These are phyloP conservation scores for Trametes sp. DNA, from an alignment of 1,284 basidiomycete genomes.

Conservation along the genomic window DNA sequence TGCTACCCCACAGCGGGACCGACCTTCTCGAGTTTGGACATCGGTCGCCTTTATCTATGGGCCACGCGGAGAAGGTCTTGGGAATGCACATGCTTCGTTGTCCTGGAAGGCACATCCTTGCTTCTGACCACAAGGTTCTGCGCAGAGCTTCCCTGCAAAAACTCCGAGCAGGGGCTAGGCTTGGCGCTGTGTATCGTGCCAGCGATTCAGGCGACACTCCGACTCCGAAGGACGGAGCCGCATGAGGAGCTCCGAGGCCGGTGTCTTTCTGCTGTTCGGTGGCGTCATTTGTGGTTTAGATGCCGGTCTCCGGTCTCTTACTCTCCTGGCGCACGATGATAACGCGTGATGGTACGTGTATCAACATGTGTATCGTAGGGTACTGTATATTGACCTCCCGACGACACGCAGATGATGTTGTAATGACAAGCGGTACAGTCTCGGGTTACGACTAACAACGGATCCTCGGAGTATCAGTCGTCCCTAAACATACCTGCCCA, in stretches of 20 bases:
- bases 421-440: constrained; percentile 14
- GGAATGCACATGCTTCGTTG: background rate
- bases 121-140: background rate
- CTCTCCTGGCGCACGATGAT: background rate
- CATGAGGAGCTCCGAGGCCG: background rate
- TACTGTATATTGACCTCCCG: background rate
- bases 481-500: constrained; percentile 15
- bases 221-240: background rate
- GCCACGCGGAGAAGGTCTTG: background rate
- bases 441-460: constrained; percentile 10
- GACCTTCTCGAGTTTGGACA: background rate
- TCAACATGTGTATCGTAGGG: background rate
- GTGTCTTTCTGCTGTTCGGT: background rate
- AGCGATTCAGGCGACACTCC: background rate
- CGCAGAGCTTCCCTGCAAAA: background rate
- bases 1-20: no score
- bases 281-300: background rate
- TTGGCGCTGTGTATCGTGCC: background rate
- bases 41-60: background rate
- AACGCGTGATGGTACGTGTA: background rate
- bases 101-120: background rate
- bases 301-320: background rate
- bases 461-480: constrained; percentile 23
- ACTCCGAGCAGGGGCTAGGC: background rate
- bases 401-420: background rate